These are phyloP conservation scores for Irpex rosettiformis DNA, from an alignment of 1,284 basidiomycete genomes.

Conservation along the genomic window DNA sequence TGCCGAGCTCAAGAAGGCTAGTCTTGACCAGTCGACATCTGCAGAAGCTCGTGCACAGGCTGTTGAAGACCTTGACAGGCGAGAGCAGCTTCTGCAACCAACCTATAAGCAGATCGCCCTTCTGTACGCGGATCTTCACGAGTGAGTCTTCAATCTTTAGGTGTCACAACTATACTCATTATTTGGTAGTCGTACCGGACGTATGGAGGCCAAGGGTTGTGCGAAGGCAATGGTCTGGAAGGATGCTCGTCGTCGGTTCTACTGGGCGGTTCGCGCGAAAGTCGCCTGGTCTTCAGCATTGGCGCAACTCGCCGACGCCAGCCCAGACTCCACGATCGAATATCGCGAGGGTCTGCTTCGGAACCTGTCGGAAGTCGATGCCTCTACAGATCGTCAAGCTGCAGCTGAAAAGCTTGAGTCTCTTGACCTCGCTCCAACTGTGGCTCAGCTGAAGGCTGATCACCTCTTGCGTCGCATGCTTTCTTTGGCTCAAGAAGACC, in stretches of 20 bases:
- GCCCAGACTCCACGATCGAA: conserved; percentile 58
- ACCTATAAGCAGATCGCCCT: conserved; percentile 94
- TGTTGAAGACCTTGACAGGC: conserved; percentile 63
- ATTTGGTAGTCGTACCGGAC: conserved; percentile 74
- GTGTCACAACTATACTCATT: conserved; percentile 14
- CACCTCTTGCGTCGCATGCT: conserved; percentile 60
- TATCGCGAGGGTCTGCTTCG: conserved; percentile 58
- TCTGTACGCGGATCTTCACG: conserved; percentile 95
- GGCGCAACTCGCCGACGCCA: conserved; percentile 53
- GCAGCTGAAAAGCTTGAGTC: conserved; percentile 63
- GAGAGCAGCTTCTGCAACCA: conserved; percentile 84
- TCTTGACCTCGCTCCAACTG: conserved; percentile 58
- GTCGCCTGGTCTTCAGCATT: conserved; percentile 66
- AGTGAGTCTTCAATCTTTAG: conserved; percentile 48
- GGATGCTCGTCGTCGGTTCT: conserved; percentile 90
- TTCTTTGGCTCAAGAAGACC: conserved; percentile 61
- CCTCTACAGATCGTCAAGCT: conserved; percentile 48
- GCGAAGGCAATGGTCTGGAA: conserved; percentile 84
- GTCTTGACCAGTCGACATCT: conserved; percentile 69
- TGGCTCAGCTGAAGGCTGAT: conserved; percentile 62
- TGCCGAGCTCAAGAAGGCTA: conserved; percentile 77
- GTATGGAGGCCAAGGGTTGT: conserved; percentile 98
- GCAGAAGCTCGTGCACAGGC: conserved; percentile 74
- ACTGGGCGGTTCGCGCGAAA: conserved; percentile 88
- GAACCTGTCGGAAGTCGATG: conserved; percentile 52